phyloP scores from a whole-genome alignment of 148 eudicot species.

The Rhododendron vialii region DNA sequence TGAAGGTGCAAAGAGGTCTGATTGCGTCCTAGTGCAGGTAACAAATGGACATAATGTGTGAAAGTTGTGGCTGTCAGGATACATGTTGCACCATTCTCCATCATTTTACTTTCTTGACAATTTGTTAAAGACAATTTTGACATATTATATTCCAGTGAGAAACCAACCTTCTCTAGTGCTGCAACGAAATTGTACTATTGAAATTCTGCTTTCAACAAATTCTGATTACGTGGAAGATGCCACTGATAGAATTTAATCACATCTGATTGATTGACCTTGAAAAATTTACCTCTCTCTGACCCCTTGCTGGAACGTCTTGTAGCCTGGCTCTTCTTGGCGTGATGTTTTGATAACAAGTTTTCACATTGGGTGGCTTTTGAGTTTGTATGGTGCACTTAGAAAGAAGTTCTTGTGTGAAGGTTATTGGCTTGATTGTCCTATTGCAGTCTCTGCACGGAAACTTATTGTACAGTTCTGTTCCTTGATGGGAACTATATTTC shows the following conservation, averaged over 20 bases:
- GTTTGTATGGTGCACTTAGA: constrained; percentile 74
- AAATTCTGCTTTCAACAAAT: neutral
- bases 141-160: neutral
- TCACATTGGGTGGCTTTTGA: constrained; percentile 78
- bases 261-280: constrained; percentile 10
- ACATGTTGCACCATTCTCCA: neutral
- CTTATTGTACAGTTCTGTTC: constrained; percentile 86
- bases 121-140: neutral
- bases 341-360: constrained; percentile 72
- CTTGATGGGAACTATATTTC: constrained; percentile 73
- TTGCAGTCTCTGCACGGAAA: constrained; percentile 93
- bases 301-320: constrained; percentile 19
- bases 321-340: constrained; percentile 94
- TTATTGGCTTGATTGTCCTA: constrained; percentile 95
- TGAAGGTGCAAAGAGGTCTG: constrained; percentile 51
- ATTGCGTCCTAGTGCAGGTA: constrained; percentile 76
- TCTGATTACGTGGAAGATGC: neutral
- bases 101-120: neutral
- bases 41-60: constrained; percentile 1
- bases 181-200: neutral
- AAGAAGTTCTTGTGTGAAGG: constrained; percentile 67
- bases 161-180: neutral
- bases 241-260: neutral
- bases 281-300: neutral
- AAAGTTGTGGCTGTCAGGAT: neutral